A percentile compares a stretch with the other conserved stretches of the same genome.
Evolutionary conservation across 805 yeast species (phyloP).

Genomic region (Candida michaelii): DNA sequence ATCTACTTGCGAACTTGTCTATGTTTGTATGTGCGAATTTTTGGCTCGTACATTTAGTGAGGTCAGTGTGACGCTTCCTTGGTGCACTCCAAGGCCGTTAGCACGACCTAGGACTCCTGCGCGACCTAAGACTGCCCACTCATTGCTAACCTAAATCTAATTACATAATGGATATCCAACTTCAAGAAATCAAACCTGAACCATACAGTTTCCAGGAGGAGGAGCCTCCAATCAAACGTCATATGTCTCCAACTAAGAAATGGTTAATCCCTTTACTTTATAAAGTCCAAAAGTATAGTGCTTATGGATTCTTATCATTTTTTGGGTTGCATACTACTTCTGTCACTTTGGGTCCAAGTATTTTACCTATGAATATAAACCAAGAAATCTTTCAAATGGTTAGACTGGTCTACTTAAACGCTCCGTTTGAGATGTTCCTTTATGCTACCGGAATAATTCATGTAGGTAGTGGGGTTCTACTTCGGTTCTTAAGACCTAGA

Average conservation of each 20-base stretch:
- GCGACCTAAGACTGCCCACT: too few relatives aligned
- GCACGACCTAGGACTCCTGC: too few relatives aligned
- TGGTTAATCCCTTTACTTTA: slow-evolving; percentile 11
- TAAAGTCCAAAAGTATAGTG: slow-evolving; percentile 57
- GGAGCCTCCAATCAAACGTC: background rate
- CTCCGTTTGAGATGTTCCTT: slow-evolving; percentile 50
- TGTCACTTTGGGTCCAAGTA: slow-evolving; percentile 53
- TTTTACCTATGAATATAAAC: slow-evolving; percentile 45
- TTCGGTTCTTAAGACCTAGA: slow-evolving; percentile 37
- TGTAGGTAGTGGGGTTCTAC: slow-evolving; percentile 49
- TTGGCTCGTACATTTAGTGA: too few relatives aligned
- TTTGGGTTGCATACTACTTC: slow-evolving; percentile 56
- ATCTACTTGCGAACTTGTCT: background rate
- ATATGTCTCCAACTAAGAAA: background rate
- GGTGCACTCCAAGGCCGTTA: too few relatives aligned
- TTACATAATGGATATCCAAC: slow-evolving; percentile 1
- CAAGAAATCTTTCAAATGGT: slow-evolving; percentile 60
- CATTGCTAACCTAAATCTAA: background rate
- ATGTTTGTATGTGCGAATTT: too few relatives aligned
- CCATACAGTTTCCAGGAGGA: slow-evolving; percentile 9
- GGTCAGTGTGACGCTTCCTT: too few relatives aligned
- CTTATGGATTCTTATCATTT: slow-evolving; percentile 57
- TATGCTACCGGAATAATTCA: slow-evolving; percentile 52
- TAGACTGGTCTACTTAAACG: slow-evolving; percentile 57
- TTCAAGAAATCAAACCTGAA: slow-evolving; percentile 12